phyloP scores from a whole-genome alignment of 805 yeast genomes.

The Yamadazyma scolyti region DNA sequence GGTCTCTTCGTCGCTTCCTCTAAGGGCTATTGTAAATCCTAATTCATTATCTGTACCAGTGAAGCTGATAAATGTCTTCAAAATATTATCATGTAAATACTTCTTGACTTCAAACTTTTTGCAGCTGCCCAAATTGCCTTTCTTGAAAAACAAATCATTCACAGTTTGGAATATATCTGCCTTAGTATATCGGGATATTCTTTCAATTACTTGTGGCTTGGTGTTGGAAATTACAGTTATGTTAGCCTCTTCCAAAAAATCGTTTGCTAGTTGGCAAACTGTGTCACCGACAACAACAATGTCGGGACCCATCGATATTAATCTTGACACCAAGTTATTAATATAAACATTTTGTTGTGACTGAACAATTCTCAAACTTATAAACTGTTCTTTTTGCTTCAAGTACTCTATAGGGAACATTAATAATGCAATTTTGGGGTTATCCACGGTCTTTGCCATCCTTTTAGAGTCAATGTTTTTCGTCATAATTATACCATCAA shows the following conservation, averaged over 20 bases:
- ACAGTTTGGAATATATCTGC: constrained; percentile 85
- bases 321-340: constrained; percentile 73
- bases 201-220: constrained; percentile 75
- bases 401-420: constrained; percentile 88
- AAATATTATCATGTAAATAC: constrained; percentile 50
- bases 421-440: constrained; percentile 76
- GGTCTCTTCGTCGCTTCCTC: constrained; percentile 68
- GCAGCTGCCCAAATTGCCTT: constrained; percentile 66
- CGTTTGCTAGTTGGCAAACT: constrained; percentile 78
- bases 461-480: constrained; percentile 73
- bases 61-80: constrained; percentile 74
- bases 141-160: constrained; percentile 71
- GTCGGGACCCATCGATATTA: constrained; percentile 73
- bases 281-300: constrained; percentile 74
- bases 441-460: constrained; percentile 62
- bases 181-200: constrained; percentile 72
- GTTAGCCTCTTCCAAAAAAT: constrained; percentile 65
- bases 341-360: constrained; percentile 87
- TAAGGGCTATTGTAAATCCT: constrained; percentile 83
- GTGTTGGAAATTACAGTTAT: constrained; percentile 79
- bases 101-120: constrained; percentile 66
- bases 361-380: constrained; percentile 77
- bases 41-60: constrained; percentile 68
- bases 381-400: constrained; percentile 71
- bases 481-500: constrained; percentile 83